Evolutionary conservation across 225 moss, liverwort and hornwort genomes (phyloP).

Genomic region (Takakia lepidozioides): DNA sequence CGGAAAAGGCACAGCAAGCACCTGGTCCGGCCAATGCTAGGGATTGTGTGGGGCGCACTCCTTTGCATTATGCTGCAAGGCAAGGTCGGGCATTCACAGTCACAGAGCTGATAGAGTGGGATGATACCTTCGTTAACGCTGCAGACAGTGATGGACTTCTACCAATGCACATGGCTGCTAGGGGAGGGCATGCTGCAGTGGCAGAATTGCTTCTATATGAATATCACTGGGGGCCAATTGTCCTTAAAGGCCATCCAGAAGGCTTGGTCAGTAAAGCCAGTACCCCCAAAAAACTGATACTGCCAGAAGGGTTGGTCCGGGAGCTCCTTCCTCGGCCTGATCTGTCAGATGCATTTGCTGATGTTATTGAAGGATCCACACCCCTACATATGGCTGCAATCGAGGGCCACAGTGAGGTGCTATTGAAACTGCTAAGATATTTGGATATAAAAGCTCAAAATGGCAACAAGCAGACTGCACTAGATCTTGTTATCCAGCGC

Average conservation of each 20-base stretch:
- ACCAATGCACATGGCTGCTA: slow-evolving; percentile 17
- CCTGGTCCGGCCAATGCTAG: slow-evolving; percentile 12
- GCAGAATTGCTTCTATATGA: slow-evolving; percentile 7
- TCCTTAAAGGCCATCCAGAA: slow-evolving; percentile 13
- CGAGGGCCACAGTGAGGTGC: slow-evolving; percentile 6
- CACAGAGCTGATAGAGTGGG: slow-evolving; percentile 13
- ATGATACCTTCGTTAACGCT: slow-evolving; percentile 14
- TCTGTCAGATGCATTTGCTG: slow-evolving; percentile 3
- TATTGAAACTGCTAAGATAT: slow-evolving; percentile 14
- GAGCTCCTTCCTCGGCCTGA: slow-evolving; percentile 10
- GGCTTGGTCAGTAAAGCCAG: slow-evolving; percentile 2
- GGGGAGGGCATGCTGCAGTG: slow-evolving; percentile 8
- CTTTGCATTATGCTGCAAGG: slow-evolving; percentile 15
- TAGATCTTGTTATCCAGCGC: slow-evolving; percentile 11
- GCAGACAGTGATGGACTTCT: slow-evolving; percentile 9
- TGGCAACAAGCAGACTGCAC: slow-evolving; percentile 8
- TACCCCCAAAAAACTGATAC: neutral
- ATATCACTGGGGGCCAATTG: slow-evolving; percentile 16
- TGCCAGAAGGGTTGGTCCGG: neutral
- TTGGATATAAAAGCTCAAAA: slow-evolving; percentile 7
- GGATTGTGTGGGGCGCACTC: slow-evolving; percentile 13
- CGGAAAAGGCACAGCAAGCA: neutral
- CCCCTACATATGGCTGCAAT: slow-evolving; percentile 12
- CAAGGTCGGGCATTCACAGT: slow-evolving; percentile 4
- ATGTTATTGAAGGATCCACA: slow-evolving; percentile 9